Conservation (phyloP, 352 stramenopile genomes). For the Globisporangium spiculum region DNA sequence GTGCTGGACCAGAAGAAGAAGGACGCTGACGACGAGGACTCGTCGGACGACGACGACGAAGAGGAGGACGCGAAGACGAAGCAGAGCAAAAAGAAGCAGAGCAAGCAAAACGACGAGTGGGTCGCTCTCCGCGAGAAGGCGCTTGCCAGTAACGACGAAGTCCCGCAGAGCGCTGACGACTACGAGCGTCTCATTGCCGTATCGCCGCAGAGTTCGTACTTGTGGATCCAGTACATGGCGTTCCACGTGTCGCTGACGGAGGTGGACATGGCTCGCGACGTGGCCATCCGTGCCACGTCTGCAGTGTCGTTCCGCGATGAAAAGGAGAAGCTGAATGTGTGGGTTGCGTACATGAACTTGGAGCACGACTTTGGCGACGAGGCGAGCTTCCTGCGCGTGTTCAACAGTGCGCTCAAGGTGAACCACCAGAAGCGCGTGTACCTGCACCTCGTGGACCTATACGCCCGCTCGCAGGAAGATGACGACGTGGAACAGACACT, state of each 20-base stretch:
- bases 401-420: slow-evolving; percentile 90
- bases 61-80: slow-evolving; percentile 48
- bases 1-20: slow-evolving; percentile 47
- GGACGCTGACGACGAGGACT: slow-evolving; percentile 39
- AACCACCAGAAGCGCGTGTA: slow-evolving; percentile 97
- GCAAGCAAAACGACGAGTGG: slow-evolving; percentile 94
- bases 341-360: slow-evolving; percentile 94
- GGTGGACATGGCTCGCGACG: slow-evolving; percentile 89
- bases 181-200: slow-evolving; percentile 95
- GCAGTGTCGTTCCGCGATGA: slow-evolving; percentile 95
- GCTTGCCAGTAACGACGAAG: slow-evolving; percentile 90
- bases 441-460: slow-evolving; percentile 93
- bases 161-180: slow-evolving; percentile 91
- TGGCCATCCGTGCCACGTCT: slow-evolving; percentile 91
- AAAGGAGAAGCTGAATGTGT: slow-evolving; percentile 97
- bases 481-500: slow-evolving; percentile 74
- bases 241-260: slow-evolving; percentile 96
- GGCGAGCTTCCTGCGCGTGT: slow-evolving; percentile 86
- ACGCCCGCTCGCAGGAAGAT: slow-evolving; percentile 62
- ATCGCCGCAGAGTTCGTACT: slow-evolving; percentile 93
- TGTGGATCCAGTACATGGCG: slow-evolving; percentile 98
- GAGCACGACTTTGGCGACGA: slow-evolving; percentile 96
- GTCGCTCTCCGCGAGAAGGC: slow-evolving; percentile 92
- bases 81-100: slow-evolving; percentile 88
- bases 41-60: slow-evolving; percentile 40